Conservation (phyloP, 139 green algal genomes). For the Medakamo hakoo region DNA sequence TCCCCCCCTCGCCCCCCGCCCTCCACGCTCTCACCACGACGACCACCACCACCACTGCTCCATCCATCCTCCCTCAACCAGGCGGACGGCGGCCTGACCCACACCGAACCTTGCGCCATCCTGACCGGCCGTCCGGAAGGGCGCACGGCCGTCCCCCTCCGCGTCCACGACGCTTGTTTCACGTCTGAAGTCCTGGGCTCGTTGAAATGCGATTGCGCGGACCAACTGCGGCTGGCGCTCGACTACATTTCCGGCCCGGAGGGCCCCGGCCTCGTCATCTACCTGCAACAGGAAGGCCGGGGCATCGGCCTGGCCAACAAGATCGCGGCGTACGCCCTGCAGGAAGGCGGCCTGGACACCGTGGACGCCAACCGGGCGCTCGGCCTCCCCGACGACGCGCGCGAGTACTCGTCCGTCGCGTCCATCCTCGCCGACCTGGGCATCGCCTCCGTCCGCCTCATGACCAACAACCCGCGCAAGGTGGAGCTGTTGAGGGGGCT, state of each 20-base stretch:
- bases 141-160: conserved; percentile 49
- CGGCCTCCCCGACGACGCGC: conserved; percentile 78
- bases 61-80: conserved; percentile 11
- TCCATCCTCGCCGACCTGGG: conserved; percentile 75
- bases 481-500: conserved; percentile 47
- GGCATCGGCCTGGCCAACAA: conserved; percentile 94
- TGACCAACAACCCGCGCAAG: conserved; percentile 92
- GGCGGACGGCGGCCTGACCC: conserved; percentile 53
- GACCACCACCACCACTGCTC: not conserved
- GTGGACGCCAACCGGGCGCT: conserved; percentile 87
- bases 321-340: conserved; percentile 83
- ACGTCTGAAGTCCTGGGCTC: conserved; percentile 87
- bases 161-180: conserved; percentile 92
- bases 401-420: conserved; percentile 76
- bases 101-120: conserved; percentile 72
- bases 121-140: conserved; percentile 65
- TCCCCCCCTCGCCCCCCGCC: not conserved
- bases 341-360: conserved; percentile 83
- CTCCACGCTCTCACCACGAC: not conserved
- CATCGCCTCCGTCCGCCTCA: conserved; percentile 59
- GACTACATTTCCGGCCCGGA: conserved; percentile 51
- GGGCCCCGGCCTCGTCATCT: conserved; percentile 69
- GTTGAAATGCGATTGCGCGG: conserved; percentile 86
- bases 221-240: conserved; percentile 76
- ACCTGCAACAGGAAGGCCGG: conserved; percentile 86